Evolutionary conservation across 257 asterid genomes (phyloP), one percentile per base, ranked within the genome.

Genomic region (Nicotiana undulata): DNA sequence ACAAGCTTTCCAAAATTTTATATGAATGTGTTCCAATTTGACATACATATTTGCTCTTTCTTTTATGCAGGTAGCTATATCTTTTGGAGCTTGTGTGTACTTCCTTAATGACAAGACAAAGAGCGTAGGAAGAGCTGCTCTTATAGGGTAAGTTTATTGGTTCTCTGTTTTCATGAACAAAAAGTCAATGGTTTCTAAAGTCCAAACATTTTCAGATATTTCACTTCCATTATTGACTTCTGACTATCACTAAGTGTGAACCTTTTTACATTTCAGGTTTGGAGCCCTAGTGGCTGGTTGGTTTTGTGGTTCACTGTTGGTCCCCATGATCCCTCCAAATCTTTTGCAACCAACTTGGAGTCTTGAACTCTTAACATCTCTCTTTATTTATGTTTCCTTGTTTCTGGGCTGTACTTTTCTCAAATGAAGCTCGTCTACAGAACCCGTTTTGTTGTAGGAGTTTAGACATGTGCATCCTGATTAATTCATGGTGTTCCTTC

Each of bases 101-200:
- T 96, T 94, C 91, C 95, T 95, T 74, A 91, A 93, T 81, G 99
- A 93, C 93, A 96, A 96, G 90, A 94, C 88, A 87, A 92, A 96
- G 86, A 96, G 92, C 87, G 46, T 96, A 85, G 84, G 88, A 84
- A 89, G 99, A 89, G 93, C 98, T 82, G 85, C 92, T 80, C 83
- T 91, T 83, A 92, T 93, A 10, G 99, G 98, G 99, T 93, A 81
- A 87, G 97, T 79, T 84, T 10, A 49, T 46, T 2, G 61, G 2
- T 46, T 26, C 26, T 74, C 44, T 15, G 9, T 74, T 74, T 15
- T 74, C 44, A 31, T 26, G 31, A 31, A 29, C 16, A 49, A 74
- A 49, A 46, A 12, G 15, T 46, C 22, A n/a, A 40, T 72, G 22
- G 17, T 49, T 8, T 74, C 65, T 44, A 34, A 80, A 66, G 63